Evolutionary conservation across 306 rosid genomes (phyloP).

Genomic region (Macrotyloma uniflorum): DNA sequence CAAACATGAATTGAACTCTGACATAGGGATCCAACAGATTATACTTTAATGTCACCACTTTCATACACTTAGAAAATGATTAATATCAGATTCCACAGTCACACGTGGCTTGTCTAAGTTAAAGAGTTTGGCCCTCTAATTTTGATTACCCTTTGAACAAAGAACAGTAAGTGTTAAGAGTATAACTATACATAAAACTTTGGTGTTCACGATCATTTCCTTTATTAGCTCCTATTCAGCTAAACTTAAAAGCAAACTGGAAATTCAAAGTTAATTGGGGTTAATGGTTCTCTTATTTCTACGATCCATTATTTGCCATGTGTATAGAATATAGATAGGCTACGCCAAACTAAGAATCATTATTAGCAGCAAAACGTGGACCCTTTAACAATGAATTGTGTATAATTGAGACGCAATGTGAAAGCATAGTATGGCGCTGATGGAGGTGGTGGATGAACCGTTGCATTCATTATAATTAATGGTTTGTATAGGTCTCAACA

Average conservation of each 20-base stretch:
- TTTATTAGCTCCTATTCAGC: background rate
- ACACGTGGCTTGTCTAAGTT: slow-evolving; percentile 17
- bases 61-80: background rate
- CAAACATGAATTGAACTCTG: slow-evolving; percentile 27
- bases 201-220: background rate
- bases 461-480: slow-evolving; percentile 26
- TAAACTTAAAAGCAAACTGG: background rate
- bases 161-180: no score
- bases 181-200: no score
- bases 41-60: background rate
- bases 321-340: background rate
- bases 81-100: slow-evolving; percentile 16
- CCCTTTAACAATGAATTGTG: background rate
- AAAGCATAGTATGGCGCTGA: background rate
- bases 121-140: background rate
- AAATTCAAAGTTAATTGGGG: background rate
- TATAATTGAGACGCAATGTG: slow-evolving; percentile 5
- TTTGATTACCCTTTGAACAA: background rate
- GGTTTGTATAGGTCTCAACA: background rate
- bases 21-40: slow-evolving; percentile 22
- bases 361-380: slow-evolving; percentile 26
- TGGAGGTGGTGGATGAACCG: slow-evolving; percentile 19
- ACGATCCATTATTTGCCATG: slow-evolving; percentile 2
- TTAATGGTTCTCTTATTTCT: background rate
- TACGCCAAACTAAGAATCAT: background rate